Evolutionary conservation across 306 rosid genomes (phyloP), one percentile per base, ranked within the genome.

Genomic region (Calophaca sinica): DNA sequence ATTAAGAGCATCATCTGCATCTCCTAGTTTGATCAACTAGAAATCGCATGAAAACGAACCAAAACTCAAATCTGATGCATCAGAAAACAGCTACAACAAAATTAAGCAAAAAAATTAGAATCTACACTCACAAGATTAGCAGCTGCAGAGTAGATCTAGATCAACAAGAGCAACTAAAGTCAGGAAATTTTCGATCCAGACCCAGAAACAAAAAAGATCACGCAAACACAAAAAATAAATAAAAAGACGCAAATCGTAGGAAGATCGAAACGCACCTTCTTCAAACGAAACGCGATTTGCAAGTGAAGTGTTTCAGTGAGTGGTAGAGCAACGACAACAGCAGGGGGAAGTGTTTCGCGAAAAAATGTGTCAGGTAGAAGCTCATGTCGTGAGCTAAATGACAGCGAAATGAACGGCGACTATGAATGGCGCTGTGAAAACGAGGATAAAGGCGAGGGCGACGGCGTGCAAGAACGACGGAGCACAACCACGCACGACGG

Each of bases 81-180:
- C 76, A 50, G 11, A 36, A 20, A 20, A 28, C 26, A 46, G 49
- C 70, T n/a, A 44, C 7, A 11, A 8, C 72, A 83, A 75, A 44
- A 65, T 76, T 39, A 38, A 64, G 79, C 26, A 20, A 10, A 7
- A 45, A 45, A 72, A 15, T 5, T 0, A 33, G 58, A 80, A 66
- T 13, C 71, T 31, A 62, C 12, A 14, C 61, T 9, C 6, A 38
- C 14, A 11, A 72, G 7, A 71, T 44, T 6, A 3, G 58, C 59
- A 14, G 42, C 70, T 11, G 72, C 8, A 9, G 2, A 76, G 61
- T 53, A 84, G 87, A 84, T 76, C 84, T 55, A 73, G 74, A n/a
- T 72, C 82, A 80, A 14, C 60, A 59, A 45, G 20, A 76, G 61
- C 63, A 70, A 79, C 39, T 20, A 38, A 64, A 64, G 58, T 76